These are phyloP conservation scores for Xylaria sp. DNA, from an alignment of 2,329 filamentous ascomycete species.

Conservation along the genomic window DNA sequence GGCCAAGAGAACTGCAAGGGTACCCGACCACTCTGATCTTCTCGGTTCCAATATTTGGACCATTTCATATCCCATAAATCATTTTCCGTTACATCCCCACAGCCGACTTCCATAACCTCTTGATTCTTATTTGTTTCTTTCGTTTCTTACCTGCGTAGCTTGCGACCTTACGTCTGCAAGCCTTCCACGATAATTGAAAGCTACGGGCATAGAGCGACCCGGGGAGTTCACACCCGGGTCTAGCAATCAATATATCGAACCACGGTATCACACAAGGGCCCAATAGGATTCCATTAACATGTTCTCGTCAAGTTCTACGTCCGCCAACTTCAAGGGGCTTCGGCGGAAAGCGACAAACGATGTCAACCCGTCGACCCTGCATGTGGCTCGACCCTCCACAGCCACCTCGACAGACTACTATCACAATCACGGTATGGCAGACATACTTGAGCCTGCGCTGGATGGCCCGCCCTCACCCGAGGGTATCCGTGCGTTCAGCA, in stretches of 20 bases:
- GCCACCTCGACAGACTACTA: constrained; percentile 36
- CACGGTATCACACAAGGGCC: constrained; percentile 34
- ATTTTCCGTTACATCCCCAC: constrained; percentile 46
- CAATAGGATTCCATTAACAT: constrained; percentile 40
- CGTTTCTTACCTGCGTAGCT: constrained; percentile 37
- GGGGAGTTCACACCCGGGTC: constrained; percentile 38
- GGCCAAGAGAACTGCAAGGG: constrained; percentile 46
- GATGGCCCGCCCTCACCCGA: constrained; percentile 71
- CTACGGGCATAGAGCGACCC: constrained; percentile 35
- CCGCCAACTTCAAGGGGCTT: constrained; percentile 42
- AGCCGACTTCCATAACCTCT: constrained; percentile 35
- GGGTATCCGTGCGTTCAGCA: constrained; percentile 65
- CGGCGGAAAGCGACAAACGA: constrained; percentile 40
- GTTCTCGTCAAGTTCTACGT: constrained; percentile 44
- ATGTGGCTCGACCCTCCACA: constrained; percentile 38
- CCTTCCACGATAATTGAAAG: constrained; percentile 40
- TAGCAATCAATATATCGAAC: constrained; percentile 37
- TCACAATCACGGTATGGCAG: constrained; percentile 46
- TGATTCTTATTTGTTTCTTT: constrained; percentile 38
- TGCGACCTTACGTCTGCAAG: constrained; percentile 38
- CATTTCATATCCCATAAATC: constrained; percentile 46
- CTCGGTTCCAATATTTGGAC: constrained; percentile 44
- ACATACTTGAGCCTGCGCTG: constrained; percentile 66
- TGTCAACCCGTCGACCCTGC: constrained; percentile 34
- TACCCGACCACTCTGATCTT: constrained; percentile 46